Conservation (phyloP, 176 grass and related monocot species). For the Oropetium thomaeum region DNA sequence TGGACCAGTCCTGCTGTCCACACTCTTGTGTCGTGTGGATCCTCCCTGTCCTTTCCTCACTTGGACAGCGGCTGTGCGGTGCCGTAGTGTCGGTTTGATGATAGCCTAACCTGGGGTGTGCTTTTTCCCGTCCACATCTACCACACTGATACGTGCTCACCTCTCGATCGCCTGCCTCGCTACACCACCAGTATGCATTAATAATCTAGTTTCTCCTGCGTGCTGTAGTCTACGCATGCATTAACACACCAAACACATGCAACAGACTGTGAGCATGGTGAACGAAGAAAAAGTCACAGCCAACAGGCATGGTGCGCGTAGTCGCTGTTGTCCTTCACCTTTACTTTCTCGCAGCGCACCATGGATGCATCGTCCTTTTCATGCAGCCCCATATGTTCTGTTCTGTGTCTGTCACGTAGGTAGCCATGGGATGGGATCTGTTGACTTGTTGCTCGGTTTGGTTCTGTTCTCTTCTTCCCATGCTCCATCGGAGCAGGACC, state of each 20-base stretch:
- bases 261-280: not conserved
- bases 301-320: too few relatives aligned
- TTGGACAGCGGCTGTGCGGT: not conserved
- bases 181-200: too few relatives aligned
- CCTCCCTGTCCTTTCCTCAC: too few relatives aligned
- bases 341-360: constrained; percentile 7
- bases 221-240: too few relatives aligned
- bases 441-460: constrained; percentile 18
- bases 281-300: not conserved
- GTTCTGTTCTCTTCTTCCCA: too few relatives aligned
- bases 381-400: too few relatives aligned
- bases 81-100: not conserved
- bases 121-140: not conserved
- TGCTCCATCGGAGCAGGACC: constrained; percentile 7
- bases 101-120: constrained; percentile 17
- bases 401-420: constrained; percentile 4
- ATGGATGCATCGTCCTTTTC: not conserved
- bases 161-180: not conserved
- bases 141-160: not conserved
- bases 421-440: constrained; percentile 5
- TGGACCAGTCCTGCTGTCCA: constrained; percentile 12
- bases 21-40: too few relatives aligned
- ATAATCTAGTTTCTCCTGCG: not conserved
- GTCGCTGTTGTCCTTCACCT: not conserved
- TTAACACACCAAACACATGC: too few relatives aligned